phyloP scores from a whole-genome alignment of 2,329 filamentous ascomycete species.

The Xylariales sp. region DNA sequence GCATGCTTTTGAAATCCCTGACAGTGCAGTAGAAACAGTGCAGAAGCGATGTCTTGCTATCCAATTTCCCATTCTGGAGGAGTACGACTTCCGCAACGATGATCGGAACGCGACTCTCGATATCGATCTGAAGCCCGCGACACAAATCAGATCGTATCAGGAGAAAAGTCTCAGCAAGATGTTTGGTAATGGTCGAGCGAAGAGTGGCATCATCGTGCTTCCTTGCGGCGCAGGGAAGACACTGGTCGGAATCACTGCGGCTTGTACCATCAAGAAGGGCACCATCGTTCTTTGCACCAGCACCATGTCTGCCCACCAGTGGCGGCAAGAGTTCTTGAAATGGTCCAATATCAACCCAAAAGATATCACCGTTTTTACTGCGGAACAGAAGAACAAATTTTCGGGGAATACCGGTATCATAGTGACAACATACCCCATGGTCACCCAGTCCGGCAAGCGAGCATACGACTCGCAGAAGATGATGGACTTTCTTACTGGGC shows the following conservation, averaged over 20 bases:
- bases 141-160: conserved; percentile 89
- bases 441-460: conserved; percentile 82
- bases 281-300: conserved; percentile 93
- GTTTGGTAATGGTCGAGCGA: conserved; percentile 96
- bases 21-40: conserved; percentile 76
- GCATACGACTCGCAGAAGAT: conserved; percentile 94
- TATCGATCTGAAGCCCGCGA: conserved; percentile 85
- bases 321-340: conserved; percentile 93
- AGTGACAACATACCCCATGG: conserved; percentile 97
- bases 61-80: conserved; percentile 82
- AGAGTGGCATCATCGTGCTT: conserved; percentile 94
- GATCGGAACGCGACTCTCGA: conserved; percentile 84
- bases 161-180: conserved; percentile 98
- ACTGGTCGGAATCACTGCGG: conserved; percentile 94
- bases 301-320: conserved; percentile 96
- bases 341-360: conserved; percentile 96
- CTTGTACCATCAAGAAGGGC: conserved; percentile 96
- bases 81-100: conserved; percentile 96
- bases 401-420: conserved; percentile 90
- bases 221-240: conserved; percentile 97
- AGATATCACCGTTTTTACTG: conserved; percentile 92
- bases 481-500: conserved; percentile 85
- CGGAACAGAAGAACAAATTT: conserved; percentile 81
- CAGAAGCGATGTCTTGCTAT: conserved; percentile 87
- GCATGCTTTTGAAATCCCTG: conserved; percentile 87